phyloP scores from a whole-genome alignment of 2,329 filamentous ascomycete genomes.

The Ophiostoma sp. region DNA sequence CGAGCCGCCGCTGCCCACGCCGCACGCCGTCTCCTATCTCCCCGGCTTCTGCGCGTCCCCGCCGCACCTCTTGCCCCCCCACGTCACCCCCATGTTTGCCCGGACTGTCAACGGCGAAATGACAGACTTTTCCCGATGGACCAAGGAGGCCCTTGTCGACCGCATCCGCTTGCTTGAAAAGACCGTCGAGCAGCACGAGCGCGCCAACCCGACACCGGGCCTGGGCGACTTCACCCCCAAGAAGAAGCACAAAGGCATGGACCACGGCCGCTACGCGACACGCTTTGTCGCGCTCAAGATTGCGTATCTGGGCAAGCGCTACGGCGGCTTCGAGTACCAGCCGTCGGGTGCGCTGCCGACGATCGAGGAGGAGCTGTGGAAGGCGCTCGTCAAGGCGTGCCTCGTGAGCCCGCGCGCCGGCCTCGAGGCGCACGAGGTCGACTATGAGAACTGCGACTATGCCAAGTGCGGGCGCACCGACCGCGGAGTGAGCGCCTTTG shows the following conservation, averaged over 20 bases:
- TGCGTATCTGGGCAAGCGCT: slow-evolving; percentile 84
- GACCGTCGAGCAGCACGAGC: slow-evolving; percentile 13
- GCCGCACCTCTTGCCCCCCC: not conserved
- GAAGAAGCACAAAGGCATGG: slow-evolving; percentile 55
- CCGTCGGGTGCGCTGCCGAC: slow-evolving; percentile 66
- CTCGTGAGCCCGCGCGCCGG: slow-evolving; percentile 64
- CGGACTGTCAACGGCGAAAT: slow-evolving; percentile 18
- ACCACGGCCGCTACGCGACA: slow-evolving; percentile 75
- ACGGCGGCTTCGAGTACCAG: slow-evolving; percentile 91
- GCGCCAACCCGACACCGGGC: not conserved
- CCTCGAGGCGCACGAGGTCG: slow-evolving; percentile 53
- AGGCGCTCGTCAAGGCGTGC: slow-evolving; percentile 73
- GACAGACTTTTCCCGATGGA: slow-evolving; percentile 28
- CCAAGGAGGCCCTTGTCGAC: slow-evolving; percentile 37
- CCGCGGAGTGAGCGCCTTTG: slow-evolving; percentile 89
- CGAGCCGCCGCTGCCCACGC: not conserved
- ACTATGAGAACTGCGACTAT: slow-evolving; percentile 82
- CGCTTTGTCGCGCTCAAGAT: slow-evolving; percentile 87
- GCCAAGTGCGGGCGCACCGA: slow-evolving; percentile 95
- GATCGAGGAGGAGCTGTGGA: slow-evolving; percentile 91
- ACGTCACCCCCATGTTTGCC: not conserved
- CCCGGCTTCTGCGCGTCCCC: slow-evolving; percentile 1
- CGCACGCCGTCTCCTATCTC: slow-evolving; percentile 9
- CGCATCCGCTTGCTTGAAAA: slow-evolving; percentile 27
- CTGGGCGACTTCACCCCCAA: slow-evolving; percentile 24